Conservation (phyloP, 257 asterid species). For the Solanum habrochaites region DNA sequence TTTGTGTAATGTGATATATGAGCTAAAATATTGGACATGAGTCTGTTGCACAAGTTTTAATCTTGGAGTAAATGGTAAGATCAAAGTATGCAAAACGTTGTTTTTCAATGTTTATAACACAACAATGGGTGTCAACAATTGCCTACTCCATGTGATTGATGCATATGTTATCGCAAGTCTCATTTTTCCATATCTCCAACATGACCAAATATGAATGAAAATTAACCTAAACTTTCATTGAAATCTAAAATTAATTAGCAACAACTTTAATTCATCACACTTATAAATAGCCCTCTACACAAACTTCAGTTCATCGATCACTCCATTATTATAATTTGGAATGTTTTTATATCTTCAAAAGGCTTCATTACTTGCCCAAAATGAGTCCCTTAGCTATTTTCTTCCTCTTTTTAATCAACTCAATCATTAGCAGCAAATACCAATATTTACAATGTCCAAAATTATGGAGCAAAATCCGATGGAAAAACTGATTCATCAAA, state of each 20-base stretch:
- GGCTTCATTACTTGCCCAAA: neutral
- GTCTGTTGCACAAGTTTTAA: neutral
- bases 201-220: neutral
- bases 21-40: neutral
- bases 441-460: neutral
- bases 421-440: neutral
- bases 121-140: neutral
- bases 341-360: neutral
- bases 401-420: neutral
- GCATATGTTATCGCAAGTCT: neutral
- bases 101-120: neutral
- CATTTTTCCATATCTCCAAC: neutral
- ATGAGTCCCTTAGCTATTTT: neutral
- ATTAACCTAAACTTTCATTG: neutral
- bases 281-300: neutral
- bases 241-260: neutral
- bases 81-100: too few species aligned
- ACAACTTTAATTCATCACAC: neutral
- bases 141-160: neutral
- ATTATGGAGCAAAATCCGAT: neutral
- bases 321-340: neutral
- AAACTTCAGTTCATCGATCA: neutral
- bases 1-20: neutral
- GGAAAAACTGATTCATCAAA: neutral
- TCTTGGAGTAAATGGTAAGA: neutral